Base-by-base conservation (phyloP, 495 filamentous ascomycete genomes). In the Hypoxylon perforatum region DNA sequence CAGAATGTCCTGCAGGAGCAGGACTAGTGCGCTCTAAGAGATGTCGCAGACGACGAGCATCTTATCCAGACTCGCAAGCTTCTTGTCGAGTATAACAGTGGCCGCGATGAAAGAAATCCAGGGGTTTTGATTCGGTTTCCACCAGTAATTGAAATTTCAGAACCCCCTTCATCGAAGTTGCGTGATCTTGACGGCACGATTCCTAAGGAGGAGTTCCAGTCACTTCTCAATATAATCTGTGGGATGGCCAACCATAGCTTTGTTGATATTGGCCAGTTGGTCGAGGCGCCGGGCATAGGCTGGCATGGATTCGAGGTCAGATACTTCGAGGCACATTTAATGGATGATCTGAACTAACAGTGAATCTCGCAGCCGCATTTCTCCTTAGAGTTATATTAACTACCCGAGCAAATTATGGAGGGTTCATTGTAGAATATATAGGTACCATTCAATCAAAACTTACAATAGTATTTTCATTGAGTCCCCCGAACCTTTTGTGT, bases 141-240 rank as follows among this genome's bases (percentile, higher is more conserved):
- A 15, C 28, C 49, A 2, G 17, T 52, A 11, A 38, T 52, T 11
- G 28, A 35, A 17, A 17, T 22, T 15, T 19, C 30, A 6, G 49
- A 36, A 38, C 49, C 38, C 8, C 49, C 49, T 52, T 52, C 49
- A 15, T 52, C 49, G 17, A 35, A 12, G 21, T 52, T 17, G 11
- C 17, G 17, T 22, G 30, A 36, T 19, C 8, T 52, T 5, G 14
- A 1, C 17, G 28, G 49, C 28, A 36, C 28, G 30, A 21, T 52
- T 4, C n/a, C 49, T 14, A 52, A 25, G 21, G 49, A 35, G 1
- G 49, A 52, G 33, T 39, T 52, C 30, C n/a, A 21, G 1, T 9
- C 28, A 19, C 49, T 52, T 12, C 15, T 52, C 17, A 52, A 52
- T 1, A 2, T 52, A 4, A 28, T 52, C 25, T 28, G 25, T 7